Base-by-base conservation (phyloP, 192 early-diverging fungal genomes). In the Kickxella alabastrina region DNA sequence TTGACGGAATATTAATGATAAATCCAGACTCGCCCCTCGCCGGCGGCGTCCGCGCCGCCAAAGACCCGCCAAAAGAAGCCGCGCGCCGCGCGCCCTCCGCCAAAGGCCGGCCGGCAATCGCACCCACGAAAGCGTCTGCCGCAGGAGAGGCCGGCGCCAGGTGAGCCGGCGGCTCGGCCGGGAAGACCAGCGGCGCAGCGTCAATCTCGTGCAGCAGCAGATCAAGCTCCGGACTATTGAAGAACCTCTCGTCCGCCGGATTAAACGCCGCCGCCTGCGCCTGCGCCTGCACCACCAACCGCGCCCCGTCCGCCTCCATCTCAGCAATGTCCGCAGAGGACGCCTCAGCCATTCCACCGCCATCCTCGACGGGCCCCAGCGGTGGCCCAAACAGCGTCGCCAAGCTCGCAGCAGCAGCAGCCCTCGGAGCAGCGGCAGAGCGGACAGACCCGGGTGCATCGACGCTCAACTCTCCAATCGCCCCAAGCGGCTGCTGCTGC, bases 1-100 rank as follows among this genome's bases (percentile, higher is more conserved):
- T 75, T 8, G 65, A 57, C 4, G 71, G 71, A 25, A 75, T 75
- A 24, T 68, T 59, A 24, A 75, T 75, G 2, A 42, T 68, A 60
- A 75, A 75, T 7, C 68, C 71, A 3, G 41, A 22, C 0, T 35
- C 57, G n/a, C 40, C 51, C 6, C 34, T 21, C 37, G 36, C 31
- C n/a, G 24, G 24, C 2, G 3, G 10, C 15, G 21, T 12, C 3
- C 19, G 17, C 1, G 32, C 32, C 9, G 31, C 10, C 0, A 36
- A 13, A 19, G 34, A 35, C 3, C 47, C 47, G 47, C 6, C 36
- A 21, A 36, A 32, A 29, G 47, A 49, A n/a, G 34, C 36, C 9
- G 47, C 47, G 3, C 47, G 31, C 19, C 32, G 47, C 47, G 36
- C 36, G n/a, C 4, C 36, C 18, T 22, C 6, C 12, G 47, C 32